Percentiles rank a stretch among this genome's conserved stretches.
Conservation (phyloP, 805 yeast genomes). For the Ogataea neopini region DNA sequence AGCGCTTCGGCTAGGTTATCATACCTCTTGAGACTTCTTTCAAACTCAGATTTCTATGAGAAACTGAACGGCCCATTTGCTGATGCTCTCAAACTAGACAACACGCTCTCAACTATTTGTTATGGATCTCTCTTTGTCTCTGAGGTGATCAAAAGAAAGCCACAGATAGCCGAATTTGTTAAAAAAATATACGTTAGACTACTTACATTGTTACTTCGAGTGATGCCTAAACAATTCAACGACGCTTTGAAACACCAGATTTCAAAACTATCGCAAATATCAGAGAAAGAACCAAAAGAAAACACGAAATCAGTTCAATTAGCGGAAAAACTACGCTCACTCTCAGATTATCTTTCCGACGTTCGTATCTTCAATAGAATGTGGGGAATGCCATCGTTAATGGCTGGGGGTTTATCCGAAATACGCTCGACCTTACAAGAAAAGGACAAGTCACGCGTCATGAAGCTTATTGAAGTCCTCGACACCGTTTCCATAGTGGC, state of each 20-base stretch:
- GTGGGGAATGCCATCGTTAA: constrained; percentile 36
- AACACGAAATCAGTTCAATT: not conserved
- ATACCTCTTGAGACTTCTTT: constrained; percentile 24
- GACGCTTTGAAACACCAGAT: not conserved
- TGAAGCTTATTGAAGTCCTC: constrained; percentile 28
- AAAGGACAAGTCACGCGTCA: constrained; percentile 11
- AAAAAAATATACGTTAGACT: not conserved
- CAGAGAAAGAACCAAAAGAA: not conserved
- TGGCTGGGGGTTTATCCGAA: constrained; percentile 26
- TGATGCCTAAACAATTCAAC: not conserved
- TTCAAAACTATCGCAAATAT: not conserved
- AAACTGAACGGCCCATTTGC: constrained; percentile 26
- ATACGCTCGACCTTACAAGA: constrained; percentile 12
- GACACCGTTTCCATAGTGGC: constrained; percentile 30
- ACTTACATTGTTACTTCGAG: not conserved
- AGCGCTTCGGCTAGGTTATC: constrained; percentile 9
- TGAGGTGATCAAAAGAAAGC: constrained; percentile 26
- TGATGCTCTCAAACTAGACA: constrained; percentile 32
- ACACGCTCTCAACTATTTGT: constrained; percentile 36
- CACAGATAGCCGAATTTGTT: constrained; percentile 14
- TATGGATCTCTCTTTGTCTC: constrained; percentile 33
- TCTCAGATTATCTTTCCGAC: constrained; percentile 37
- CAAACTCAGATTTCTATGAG: constrained; percentile 32
- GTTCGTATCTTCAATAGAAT: constrained; percentile 38
- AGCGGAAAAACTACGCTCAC: constrained; percentile 22